These are phyloP conservation scores for Delphinella strobiligena DNA, from an alignment of 2,329 filamentous ascomycete genomes.

Conservation along the genomic window DNA sequence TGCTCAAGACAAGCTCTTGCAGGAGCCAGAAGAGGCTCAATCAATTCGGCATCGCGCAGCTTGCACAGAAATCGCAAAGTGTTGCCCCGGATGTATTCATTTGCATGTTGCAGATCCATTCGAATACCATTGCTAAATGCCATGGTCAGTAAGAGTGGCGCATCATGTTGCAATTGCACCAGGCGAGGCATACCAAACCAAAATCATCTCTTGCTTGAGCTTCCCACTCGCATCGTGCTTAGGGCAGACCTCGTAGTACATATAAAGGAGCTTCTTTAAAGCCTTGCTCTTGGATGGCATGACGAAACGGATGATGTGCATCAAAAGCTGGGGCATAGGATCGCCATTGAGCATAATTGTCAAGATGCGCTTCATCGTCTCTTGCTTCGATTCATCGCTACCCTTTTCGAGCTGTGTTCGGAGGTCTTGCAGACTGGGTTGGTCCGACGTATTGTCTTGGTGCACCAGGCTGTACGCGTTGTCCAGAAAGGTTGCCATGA, in stretches of 20 bases:
- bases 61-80: conserved; percentile 98
- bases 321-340: conserved; percentile 85
- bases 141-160: not conserved
- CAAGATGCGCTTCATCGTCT: conserved; percentile 77
- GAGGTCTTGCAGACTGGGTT: conserved; percentile 80
- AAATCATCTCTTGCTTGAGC: conserved; percentile 98
- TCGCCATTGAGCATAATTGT: conserved; percentile 98
- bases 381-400: conserved; percentile 25
- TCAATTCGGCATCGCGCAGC: conserved; percentile 85
- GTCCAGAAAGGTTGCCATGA: conserved; percentile 90
- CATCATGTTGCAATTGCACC: not conserved
- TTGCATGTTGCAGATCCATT: conserved; percentile 92
- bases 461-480: conserved; percentile 94
- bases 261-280: conserved; percentile 95
- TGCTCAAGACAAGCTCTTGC: conserved; percentile 88
- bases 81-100: conserved; percentile 96
- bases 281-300: conserved; percentile 97
- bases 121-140: conserved; percentile 81
- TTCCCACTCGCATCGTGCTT: conserved; percentile 88
- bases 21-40: conserved; percentile 88
- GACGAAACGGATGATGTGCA: conserved; percentile 99
- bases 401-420: conserved; percentile 46
- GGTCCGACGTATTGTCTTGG: conserved; percentile 91
- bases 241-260: conserved; percentile 98
- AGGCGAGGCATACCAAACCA: conserved; percentile 62